Evolutionary conservation across 306 rosid genomes (phyloP).

Genomic region (Gleditsia sinensis): DNA sequence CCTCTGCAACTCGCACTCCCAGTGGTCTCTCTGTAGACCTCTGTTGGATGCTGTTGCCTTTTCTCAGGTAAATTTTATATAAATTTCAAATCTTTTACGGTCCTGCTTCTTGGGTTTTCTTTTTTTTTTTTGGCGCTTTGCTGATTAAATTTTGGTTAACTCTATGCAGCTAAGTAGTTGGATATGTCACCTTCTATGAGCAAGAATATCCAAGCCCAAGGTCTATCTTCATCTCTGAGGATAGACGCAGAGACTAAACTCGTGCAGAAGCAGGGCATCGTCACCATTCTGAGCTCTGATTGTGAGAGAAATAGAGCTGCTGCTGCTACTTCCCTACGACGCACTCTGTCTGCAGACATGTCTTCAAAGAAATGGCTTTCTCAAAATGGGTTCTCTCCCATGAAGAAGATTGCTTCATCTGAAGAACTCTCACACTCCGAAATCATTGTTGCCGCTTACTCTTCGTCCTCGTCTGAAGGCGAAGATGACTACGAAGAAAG

Average conservation of each 20-base stretch:
- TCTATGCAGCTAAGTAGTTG: conserved; percentile 46
- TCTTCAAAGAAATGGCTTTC: conserved; percentile 80
- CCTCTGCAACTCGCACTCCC: conserved; percentile 53
- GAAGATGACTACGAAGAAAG: conserved; percentile 28
- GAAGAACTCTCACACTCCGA: conserved; percentile 36
- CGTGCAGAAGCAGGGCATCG: conserved; percentile 63
- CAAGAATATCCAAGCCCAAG: conserved; percentile 26
- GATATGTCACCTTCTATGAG: conserved; percentile 46
- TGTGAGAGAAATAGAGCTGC: conserved; percentile 35
- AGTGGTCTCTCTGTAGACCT: conserved; percentile 58
- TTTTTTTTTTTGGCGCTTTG: neutral
- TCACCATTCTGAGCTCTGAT: conserved; percentile 61
- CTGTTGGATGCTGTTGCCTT: conserved; percentile 52
- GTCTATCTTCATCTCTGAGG: conserved; percentile 21
- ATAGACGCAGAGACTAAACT: conserved; percentile 32
- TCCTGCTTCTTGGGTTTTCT: conserved; percentile 8
- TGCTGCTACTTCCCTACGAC: conserved; percentile 53
- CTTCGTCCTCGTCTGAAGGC: conserved; percentile 36
- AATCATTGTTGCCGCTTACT: neutral
- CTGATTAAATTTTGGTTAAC: neutral
- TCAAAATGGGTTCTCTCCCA: conserved; percentile 48
- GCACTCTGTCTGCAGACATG: conserved; percentile 95
- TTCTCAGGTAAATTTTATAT: conserved; percentile 43
- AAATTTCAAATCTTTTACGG: conserved; percentile 15
- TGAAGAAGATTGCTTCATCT: conserved; percentile 63